Conservation (phyloP, 2,329 filamentous ascomycete genomes). For the Phoma sp. region DNA sequence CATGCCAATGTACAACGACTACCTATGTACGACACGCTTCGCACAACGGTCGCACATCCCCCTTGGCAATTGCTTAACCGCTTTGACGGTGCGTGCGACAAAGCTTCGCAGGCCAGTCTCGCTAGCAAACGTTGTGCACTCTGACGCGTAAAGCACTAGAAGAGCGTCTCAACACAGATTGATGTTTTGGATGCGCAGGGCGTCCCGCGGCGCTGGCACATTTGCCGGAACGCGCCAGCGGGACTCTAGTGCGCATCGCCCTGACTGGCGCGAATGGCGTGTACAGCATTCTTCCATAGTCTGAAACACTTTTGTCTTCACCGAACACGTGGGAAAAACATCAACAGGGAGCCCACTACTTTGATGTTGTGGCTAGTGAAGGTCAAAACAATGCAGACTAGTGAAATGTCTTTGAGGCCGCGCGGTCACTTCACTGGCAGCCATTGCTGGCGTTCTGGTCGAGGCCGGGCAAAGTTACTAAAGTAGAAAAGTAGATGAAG, state of each 20-base stretch:
- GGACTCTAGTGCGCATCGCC: neutral
- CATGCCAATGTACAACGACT: constrained; percentile 1
- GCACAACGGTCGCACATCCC: constrained; percentile 9
- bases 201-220: neutral
- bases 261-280: neutral
- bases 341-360: neutral
- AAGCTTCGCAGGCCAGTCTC: constrained; percentile 1
- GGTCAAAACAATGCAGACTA: neutral
- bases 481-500: too few species aligned
- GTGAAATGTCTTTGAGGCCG: neutral
- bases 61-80: neutral
- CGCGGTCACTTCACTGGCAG: constrained; percentile 1
- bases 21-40: neutral
- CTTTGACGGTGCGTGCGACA: neutral
- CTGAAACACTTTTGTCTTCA: constrained; percentile 3
- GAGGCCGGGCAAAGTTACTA: neutral
- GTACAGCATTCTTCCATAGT: too few species aligned
- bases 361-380: neutral
- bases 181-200: neutral
- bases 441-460: neutral
- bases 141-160: constrained; percentile 13
- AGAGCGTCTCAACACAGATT: constrained; percentile 8
- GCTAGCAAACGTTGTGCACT: neutral
- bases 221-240: neutral
- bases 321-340: neutral